phyloP scores from a whole-genome alignment of 1,139 yeast species.

The Debaryomycetaceae sp. region DNA sequence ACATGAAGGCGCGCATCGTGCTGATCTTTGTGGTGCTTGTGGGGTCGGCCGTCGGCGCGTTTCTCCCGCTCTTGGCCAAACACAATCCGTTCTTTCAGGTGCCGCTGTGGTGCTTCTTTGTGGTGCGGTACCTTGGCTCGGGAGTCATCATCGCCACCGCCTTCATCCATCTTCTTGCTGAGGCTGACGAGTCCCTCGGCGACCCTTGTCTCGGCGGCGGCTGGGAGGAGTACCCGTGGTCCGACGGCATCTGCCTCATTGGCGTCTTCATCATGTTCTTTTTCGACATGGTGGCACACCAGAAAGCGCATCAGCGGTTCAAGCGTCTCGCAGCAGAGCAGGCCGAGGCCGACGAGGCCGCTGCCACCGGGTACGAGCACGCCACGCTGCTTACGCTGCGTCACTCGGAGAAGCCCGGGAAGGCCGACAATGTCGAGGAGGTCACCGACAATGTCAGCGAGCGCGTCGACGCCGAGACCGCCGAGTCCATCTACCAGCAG shows the following conservation, averaged over 20 bases:
- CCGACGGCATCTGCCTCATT: slow-evolving; percentile 37
- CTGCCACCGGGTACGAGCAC: no score
- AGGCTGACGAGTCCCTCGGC: slow-evolving; percentile 22
- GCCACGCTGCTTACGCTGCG: no score
- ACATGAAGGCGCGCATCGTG: slow-evolving; percentile 23
- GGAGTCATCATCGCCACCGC: slow-evolving; percentile 37
- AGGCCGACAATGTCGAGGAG: background rate
- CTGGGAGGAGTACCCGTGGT: slow-evolving; percentile 36
- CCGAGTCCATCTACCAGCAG: slow-evolving; percentile 13
- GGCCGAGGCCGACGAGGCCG: no score
- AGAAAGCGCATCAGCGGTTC: slow-evolving; percentile 14
- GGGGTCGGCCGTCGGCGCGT: slow-evolving; percentile 29
- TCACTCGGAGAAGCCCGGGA: no score
- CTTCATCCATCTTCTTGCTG: slow-evolving; percentile 30
- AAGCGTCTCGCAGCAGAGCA: background rate
- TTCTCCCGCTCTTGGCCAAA: slow-evolving; percentile 25
- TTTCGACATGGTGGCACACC: slow-evolving; percentile 25
- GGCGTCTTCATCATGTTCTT: slow-evolving; percentile 32
- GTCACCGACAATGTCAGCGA: background rate
- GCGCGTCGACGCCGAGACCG: background rate
- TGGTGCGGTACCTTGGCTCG: slow-evolving; percentile 26
- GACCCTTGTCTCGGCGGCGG: slow-evolving; percentile 34
- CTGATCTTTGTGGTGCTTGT: slow-evolving; percentile 28
- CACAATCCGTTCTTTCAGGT: slow-evolving; percentile 17
- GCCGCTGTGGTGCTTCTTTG: slow-evolving; percentile 25